Evolutionary conservation across 441 rosid genomes (phyloP), one percentile per base, ranked within the genome.

Genomic region (Bocquillonia castaneifolia): DNA sequence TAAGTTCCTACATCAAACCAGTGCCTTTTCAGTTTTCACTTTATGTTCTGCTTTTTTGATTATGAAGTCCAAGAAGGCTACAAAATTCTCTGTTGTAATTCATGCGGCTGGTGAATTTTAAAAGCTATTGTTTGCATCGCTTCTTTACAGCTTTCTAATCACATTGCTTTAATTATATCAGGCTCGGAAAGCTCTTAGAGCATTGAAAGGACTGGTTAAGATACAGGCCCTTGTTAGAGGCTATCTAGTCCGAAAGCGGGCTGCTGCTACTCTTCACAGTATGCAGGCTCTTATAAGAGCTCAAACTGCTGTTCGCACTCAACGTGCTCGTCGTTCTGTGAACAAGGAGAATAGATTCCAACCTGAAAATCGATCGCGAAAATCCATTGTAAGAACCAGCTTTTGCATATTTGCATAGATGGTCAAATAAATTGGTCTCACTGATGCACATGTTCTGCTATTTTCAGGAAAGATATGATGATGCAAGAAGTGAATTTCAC

Each of bases 141-240:
- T 1, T 4, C 28, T 37, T 25, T 1, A 12, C 13, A 10, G 18
- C n/a, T 13, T 32, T 45, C 40, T 36, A 3, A 3, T 57, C 15
- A 15, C n/a, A 10, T 36, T n/a, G 54, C 32, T n/a, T 67, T 54
- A 39, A 64, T n/a, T 70, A 51, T 59, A 45, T 50, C 76, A 91
- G 99, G 88, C 99, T 23, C 75, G 96, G 63, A 91, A 88, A 76
- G 99, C 96, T 5, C 84, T 83, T 58, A 73, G 97, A 73, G 96
- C 97, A 26, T 80, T 93, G 74, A 91, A 82, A 73, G 93, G 96
- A 67, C 68, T 93, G 62, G 97, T 91, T 42, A 88, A 86, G 85
- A 68, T 91, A 17, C 99, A 93, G 64, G 97, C 99, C 47, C 72
- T 93, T 9, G 96, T 88, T 17, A 80, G 99, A 72, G 99, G 99